A percentile compares a stretch with the other conserved stretches of the same genome.
phyloP scores from a whole-genome alignment of 1,139 yeast species.

The Hyphopichia buzzinii region DNA sequence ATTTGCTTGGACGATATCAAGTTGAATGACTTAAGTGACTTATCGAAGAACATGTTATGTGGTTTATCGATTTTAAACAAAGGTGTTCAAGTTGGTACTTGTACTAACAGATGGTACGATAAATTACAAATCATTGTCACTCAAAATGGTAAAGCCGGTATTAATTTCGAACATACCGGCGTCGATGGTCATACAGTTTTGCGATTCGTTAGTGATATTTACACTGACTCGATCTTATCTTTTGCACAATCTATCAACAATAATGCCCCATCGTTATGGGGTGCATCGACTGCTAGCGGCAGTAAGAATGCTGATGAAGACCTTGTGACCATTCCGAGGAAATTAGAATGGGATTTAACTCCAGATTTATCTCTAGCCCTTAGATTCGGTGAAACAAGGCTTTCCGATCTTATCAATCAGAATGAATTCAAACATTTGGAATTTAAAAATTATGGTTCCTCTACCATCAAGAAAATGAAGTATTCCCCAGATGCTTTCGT shows the following conservation, averaged over 20 bases:
- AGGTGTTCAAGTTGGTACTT: slow-evolving; percentile 90
- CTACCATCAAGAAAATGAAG: slow-evolving; percentile 78
- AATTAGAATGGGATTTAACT: slow-evolving; percentile 85
- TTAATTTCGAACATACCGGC: slow-evolving; percentile 93
- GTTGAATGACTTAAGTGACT: slow-evolving; percentile 62
- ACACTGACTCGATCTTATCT: slow-evolving; percentile 83
- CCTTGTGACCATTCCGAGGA: slow-evolving; percentile 70
- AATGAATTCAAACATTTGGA: slow-evolving; percentile 84
- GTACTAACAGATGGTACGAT: slow-evolving; percentile 95
- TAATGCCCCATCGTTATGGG: slow-evolving; percentile 80
- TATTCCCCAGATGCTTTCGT: slow-evolving; percentile 93
- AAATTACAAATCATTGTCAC: slow-evolving; percentile 86
- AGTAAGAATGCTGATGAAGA: slow-evolving; percentile 19
- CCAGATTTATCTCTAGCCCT: slow-evolving; percentile 73
- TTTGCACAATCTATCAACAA: slow-evolving; percentile 83
- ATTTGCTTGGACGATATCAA: slow-evolving; percentile 79
- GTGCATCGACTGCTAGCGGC: slow-evolving; percentile 13
- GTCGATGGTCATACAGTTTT: slow-evolving; percentile 94
- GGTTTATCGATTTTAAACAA: slow-evolving; percentile 77
- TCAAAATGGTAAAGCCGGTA: slow-evolving; percentile 90
- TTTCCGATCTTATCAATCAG: slow-evolving; percentile 84
- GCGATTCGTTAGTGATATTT: slow-evolving; percentile 83
- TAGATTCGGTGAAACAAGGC: slow-evolving; percentile 87
- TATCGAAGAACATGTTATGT: slow-evolving; percentile 82
- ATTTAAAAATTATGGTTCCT: slow-evolving; percentile 73